Percentiles rank a stretch among this genome's conserved stretches.
These are phyloP conservation scores for Myrmaecium sp. DNA, from an alignment of 2,329 filamentous ascomycete species.

Conservation along the genomic window DNA sequence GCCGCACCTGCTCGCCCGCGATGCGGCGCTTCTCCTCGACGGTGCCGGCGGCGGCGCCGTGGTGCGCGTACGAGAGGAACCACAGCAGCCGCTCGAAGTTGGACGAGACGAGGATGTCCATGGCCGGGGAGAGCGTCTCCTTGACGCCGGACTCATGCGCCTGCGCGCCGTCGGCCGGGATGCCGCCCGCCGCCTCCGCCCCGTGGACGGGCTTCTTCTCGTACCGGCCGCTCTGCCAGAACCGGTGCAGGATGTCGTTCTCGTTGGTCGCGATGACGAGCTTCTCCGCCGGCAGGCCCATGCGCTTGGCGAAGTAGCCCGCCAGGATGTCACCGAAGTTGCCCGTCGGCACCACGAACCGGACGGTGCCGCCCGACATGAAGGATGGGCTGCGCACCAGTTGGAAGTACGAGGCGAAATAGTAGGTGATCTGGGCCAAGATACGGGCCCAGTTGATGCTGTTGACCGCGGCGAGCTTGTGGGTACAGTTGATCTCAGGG, in stretches of 20 bases:
- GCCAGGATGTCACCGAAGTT: conserved; percentile 95
- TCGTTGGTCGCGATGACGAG: conserved; percentile 90
- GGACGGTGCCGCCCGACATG: conserved; percentile 44
- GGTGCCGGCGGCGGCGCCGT: conserved; percentile 17
- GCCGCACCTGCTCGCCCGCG: conserved; percentile 55
- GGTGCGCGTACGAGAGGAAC: conserved; percentile 71
- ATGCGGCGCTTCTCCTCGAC: conserved; percentile 29
- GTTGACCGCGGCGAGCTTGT: conserved; percentile 85
- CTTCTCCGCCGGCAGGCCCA: conserved; percentile 79
- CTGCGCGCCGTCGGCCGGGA: conserved; percentile 39
- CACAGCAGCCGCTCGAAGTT: conserved; percentile 95
- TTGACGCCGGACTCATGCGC: conserved; percentile 58
- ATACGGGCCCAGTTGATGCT: conserved; percentile 95
- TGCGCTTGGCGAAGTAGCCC: conserved; percentile 79
- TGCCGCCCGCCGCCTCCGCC: conserved; percentile 36
- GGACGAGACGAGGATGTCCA: conserved; percentile 92
- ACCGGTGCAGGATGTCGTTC: conserved; percentile 91
- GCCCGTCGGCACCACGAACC: conserved; percentile 82
- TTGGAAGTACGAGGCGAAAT: conserved; percentile 86
- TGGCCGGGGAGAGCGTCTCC: conserved; percentile 84
- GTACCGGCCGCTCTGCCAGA: conserved; percentile 81
- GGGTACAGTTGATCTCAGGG: conserved; percentile 59
- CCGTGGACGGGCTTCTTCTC: conserved; percentile 60
- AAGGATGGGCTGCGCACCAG: conserved; percentile 46
- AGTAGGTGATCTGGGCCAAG: conserved; percentile 91